Evolutionary conservation across 257 asterid species (phyloP).

Genomic region (Rhazya stricta): DNA sequence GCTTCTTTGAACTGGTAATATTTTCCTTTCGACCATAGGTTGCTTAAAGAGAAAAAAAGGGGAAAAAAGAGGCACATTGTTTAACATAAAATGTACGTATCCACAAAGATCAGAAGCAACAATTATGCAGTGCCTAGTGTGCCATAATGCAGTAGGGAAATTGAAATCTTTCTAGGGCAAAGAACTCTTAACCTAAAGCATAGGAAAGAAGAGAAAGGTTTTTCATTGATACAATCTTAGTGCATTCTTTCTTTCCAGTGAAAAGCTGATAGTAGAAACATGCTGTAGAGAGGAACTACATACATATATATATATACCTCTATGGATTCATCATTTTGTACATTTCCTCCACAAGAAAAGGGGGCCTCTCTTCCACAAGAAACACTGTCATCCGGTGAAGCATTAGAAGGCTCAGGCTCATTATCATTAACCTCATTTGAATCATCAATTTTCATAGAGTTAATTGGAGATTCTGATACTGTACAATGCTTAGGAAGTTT

Average conservation of each 20-base stretch:
- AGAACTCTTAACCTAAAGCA: not conserved
- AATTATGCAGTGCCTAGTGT: not conserved
- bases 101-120: not conserved
- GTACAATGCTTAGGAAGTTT: slow-evolving; percentile 29
- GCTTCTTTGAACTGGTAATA: slow-evolving; percentile 29
- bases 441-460: slow-evolving; percentile 28
- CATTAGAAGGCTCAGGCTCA: slow-evolving; percentile 33
- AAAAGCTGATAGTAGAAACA: not conserved
- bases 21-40: slow-evolving; percentile 33
- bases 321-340: slow-evolving; percentile 21
- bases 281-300: not conserved
- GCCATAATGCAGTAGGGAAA: not conserved
- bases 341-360: slow-evolving; percentile 1
- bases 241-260: not conserved
- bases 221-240: not conserved
- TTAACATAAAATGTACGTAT: slow-evolving; percentile 17
- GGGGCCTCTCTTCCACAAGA: not conserved
- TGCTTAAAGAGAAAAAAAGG: slow-evolving; percentile 22
- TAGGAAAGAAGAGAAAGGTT: not conserved
- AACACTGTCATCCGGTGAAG: slow-evolving; percentile 26
- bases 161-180: not conserved
- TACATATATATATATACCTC: no score
- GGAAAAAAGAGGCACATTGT: not conserved
- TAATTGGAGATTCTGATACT: slow-evolving; percentile 33
- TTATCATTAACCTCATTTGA: slow-evolving; percentile 22